Percentiles rank a stretch among this genome's conserved stretches.
These are phyloP conservation scores for Triangularia verruculosa DNA, from an alignment of 2,329 filamentous ascomycete species.

Conservation along the genomic window DNA sequence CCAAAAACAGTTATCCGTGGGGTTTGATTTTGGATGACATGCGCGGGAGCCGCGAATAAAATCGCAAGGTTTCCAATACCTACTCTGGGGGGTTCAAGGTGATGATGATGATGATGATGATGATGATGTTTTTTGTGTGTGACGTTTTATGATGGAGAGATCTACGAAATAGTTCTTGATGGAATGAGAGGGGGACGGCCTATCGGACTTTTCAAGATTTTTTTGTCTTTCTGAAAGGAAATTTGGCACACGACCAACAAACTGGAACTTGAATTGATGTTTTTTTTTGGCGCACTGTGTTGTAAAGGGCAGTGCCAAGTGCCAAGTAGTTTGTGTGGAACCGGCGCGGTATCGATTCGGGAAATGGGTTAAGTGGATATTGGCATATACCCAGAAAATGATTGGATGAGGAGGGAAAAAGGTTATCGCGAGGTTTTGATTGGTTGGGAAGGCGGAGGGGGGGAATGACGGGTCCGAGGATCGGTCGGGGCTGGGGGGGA, in stretches of 20 bases:
- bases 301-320: too few species aligned
- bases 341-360: background rate
- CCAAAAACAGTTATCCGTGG: background rate
- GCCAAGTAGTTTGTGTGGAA: too few species aligned
- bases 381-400: background rate
- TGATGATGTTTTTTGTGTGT: too few species aligned
- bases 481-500: background rate
- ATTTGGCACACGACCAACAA: background rate
- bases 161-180: too few species aligned
- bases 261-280: background rate
- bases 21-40: background rate
- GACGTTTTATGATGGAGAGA: too few species aligned
- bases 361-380: conserved; percentile 5
- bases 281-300: too few species aligned
- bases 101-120: background rate
- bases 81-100: too few species aligned
- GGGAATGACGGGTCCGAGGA: background rate
- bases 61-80: background rate
- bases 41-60: background rate
- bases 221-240: background rate
- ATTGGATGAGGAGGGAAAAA: conserved; percentile 13
- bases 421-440: conserved; percentile 20
- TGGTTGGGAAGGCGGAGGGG: conserved; percentile 7
- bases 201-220: background rate
- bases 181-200: too few species aligned